Percentiles rank a stretch among this genome's conserved stretches.
Conservation (phyloP, 768 basidiomycete genomes). For the Suillus spraguei region DNA sequence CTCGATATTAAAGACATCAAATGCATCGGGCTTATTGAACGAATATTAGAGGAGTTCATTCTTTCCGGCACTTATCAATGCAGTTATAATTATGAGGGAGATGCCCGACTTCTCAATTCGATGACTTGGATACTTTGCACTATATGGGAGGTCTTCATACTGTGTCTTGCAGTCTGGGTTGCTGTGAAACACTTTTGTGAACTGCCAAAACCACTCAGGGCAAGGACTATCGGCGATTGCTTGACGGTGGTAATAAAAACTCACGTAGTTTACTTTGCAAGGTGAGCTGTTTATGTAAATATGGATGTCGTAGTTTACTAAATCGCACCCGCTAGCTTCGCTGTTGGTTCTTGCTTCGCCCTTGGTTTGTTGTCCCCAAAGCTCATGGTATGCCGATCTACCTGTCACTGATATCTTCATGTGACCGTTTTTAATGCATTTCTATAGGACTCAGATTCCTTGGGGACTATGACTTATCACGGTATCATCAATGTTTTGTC, state of each 20-base stretch:
- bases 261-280: conserved; percentile 1
- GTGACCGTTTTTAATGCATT: background rate
- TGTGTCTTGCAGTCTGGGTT: conserved; percentile 2
- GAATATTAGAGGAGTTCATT: background rate
- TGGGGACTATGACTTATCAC: background rate
- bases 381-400: background rate
- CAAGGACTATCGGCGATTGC: background rate
- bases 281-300: background rate
- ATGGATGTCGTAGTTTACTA: background rate
- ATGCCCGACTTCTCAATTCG: background rate
- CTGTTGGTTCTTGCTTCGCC: background rate
- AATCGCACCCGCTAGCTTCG: background rate
- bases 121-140: background rate
- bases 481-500: background rate
- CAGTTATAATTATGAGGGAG: background rate
- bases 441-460: background rate
- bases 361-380: background rate
- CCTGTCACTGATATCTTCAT: background rate
- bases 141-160: background rate
- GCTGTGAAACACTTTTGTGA: background rate
- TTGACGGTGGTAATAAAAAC: background rate
- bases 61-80: background rate
- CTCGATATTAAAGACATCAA: background rate
- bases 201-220: background rate
- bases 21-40: background rate